Conservation (phyloP, 129 eudicot species). For the Smallanthus sonchifolius region DNA sequence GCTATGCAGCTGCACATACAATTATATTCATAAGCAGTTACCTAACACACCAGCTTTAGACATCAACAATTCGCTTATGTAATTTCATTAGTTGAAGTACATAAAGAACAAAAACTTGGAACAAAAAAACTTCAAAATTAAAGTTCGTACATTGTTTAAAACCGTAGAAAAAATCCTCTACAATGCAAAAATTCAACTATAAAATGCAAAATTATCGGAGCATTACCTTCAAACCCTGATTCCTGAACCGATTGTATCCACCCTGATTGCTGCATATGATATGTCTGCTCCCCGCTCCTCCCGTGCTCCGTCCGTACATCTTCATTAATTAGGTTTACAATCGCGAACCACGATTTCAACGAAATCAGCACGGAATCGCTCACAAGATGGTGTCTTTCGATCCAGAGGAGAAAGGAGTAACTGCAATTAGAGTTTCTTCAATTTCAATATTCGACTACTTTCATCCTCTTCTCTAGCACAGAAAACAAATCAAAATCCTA, state of each 20-base stretch:
- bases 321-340: slow-evolving; percentile 46
- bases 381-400: too few species aligned
- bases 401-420: too few species aligned
- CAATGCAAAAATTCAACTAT: neutral
- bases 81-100: too few species aligned
- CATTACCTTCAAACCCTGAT: slow-evolving; percentile 71
- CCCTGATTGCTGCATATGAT: slow-evolving; percentile 43
- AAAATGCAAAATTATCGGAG: slow-evolving; percentile 8
- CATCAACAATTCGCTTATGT: too few species aligned
- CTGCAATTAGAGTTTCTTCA: too few species aligned
- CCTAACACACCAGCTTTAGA: too few species aligned
- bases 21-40: too few species aligned
- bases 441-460: too few species aligned
- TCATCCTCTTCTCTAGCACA: too few species aligned
- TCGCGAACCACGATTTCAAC: neutral
- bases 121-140: slow-evolving; percentile 8
- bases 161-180: slow-evolving; percentile 33
- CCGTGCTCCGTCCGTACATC: slow-evolving; percentile 66
- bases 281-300: slow-evolving; percentile 41
- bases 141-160: slow-evolving; percentile 28
- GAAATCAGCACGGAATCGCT: slow-evolving; percentile 10
- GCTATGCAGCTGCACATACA: too few species aligned
- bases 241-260: slow-evolving; percentile 53
- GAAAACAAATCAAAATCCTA: too few species aligned
- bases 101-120: too few species aligned